These are phyloP conservation scores for Monsonia emarginata DNA, from an alignment of 441 rosid genomes.

Conservation along the genomic window DNA sequence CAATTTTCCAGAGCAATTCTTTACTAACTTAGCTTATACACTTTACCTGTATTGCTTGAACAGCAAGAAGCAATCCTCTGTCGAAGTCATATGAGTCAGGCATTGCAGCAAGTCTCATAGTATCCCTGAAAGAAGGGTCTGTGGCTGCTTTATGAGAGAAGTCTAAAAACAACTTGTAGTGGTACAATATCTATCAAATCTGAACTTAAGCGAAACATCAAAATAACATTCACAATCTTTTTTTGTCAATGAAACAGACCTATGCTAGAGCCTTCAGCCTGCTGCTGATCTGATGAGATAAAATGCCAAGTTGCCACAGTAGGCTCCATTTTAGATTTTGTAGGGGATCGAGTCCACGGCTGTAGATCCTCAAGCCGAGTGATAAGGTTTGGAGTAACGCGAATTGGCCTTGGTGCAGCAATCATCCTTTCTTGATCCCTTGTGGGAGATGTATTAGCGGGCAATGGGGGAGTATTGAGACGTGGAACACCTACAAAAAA, in stretches of 20 bases:
- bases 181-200: background rate
- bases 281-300: conserved; percentile 45
- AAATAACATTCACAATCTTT: conserved; percentile 2
- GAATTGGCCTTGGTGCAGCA: conserved; percentile 88
- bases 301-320: conserved; percentile 73
- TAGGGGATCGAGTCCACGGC: conserved; percentile 99
- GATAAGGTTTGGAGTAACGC: conserved; percentile 63
- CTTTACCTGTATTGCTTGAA: conserved; percentile 93
- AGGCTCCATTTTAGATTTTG: conserved; percentile 91
- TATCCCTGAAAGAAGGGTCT: conserved; percentile 94
- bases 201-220: background rate
- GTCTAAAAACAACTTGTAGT: conserved; percentile 26
- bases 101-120: conserved; percentile 79
- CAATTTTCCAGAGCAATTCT: conserved; percentile 6
- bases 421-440: conserved; percentile 60
- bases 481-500: conserved; percentile 79
- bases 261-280: conserved; percentile 39
- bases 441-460: conserved; percentile 37
- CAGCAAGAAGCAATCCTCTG: conserved; percentile 94
- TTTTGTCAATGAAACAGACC: conserved; percentile 42
- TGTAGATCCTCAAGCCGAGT: conserved; percentile 80
- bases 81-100: conserved; percentile 95
- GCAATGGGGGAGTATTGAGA: conserved; percentile 78
- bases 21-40: conserved; percentile 16
- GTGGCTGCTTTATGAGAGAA: conserved; percentile 93